Base-by-base conservation (phyloP, 2,329 filamentous ascomycete genomes). In the Fonsecaea nubica region DNA sequence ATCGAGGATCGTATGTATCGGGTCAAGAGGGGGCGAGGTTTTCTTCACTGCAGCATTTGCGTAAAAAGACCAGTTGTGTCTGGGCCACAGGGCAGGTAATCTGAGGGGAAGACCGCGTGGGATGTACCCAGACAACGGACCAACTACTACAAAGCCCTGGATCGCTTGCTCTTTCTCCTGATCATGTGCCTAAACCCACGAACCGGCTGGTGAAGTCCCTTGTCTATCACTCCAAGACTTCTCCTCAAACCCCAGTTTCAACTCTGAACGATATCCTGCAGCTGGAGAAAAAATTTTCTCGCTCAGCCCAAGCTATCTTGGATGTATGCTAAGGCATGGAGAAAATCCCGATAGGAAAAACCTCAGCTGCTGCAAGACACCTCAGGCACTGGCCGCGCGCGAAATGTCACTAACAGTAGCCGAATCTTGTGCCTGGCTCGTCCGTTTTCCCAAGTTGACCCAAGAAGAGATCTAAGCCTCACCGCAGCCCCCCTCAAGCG, bases 21-120 rank as follows among this genome's bases (percentile, higher is more conserved):
- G 60, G 60, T 32, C 52, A 25, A 56, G 36, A 45, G 15, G 12
- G n/a, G 30, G 48, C 55, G 33, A 30, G 25, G 48, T 52, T 40
- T 65, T 42, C 63, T 68, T 65, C 58, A 63, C 66, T 58, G 62
- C 63, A 63, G 45, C 38, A 52, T 68, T 65, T 65, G 58, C 55
- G 62, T 68, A 25, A 65, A 66, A 68, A 21, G 40, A 13, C 10
- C 18, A 50, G 25, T 35, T 15, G n/a, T 12, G 57, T 45, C 40
- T 59, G 38, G 57, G 25, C 25, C 38, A 50, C 15, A 25, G 45
- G 45, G 21, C 45, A 48, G 57, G 7, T 40, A 35, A 50, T 45
- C 18, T 50, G 42, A 50, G 57, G 38, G 32, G 57, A 45, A 42
- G 25, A 21, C 40, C 18, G 54, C 45, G 59, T 48, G 54, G 54